Conservation (phyloP, 495 filamentous ascomycete species). For the Penicillium subrubescens region DNA sequence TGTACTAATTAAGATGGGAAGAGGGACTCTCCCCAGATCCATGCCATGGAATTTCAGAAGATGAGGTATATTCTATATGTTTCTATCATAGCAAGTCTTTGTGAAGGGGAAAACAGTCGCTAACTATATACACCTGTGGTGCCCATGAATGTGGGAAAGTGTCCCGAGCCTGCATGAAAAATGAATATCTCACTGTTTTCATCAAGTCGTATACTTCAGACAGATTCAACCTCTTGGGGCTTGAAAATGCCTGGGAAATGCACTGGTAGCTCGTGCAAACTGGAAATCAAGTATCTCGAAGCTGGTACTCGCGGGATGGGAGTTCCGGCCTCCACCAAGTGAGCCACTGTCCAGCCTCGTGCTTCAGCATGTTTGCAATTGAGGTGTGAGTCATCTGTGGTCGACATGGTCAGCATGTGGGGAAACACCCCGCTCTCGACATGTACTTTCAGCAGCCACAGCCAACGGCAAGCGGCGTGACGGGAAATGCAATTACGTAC, state of each 20-base stretch:
- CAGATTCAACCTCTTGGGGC: slow-evolving; percentile 7
- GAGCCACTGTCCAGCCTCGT: slow-evolving; percentile 77
- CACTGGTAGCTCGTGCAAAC: slow-evolving; percentile 69
- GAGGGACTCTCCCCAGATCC: not conserved
- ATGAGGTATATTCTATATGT: not conserved
- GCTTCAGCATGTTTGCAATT: slow-evolving; percentile 73
- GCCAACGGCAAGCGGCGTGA: not conserved
- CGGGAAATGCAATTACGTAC: slow-evolving; percentile 48
- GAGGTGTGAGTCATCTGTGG: slow-evolving; percentile 74
- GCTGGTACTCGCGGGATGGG: slow-evolving; percentile 59
- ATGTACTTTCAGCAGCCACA: not conserved
- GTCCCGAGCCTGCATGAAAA: not conserved
- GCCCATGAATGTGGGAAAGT: not conserved
- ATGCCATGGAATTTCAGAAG: not conserved
- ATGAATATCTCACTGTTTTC: not conserved
- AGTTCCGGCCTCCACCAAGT: slow-evolving; percentile 76
- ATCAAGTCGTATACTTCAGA: slow-evolving; percentile 13
- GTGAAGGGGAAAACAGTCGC: not conserved
- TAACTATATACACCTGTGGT: slow-evolving; percentile 4
- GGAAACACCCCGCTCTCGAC: not conserved
- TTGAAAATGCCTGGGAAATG: slow-evolving; percentile 82
- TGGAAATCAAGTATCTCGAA: slow-evolving; percentile 67
- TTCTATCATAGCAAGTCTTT: not conserved
- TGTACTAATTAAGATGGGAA: not conserved
- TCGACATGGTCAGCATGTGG: slow-evolving; percentile 9